A percentile compares a stretch with the other conserved stretches of the same genome.
Conservation (phyloP, 192 early-diverging fungal genomes). For the Backusella psychrophila region DNA sequence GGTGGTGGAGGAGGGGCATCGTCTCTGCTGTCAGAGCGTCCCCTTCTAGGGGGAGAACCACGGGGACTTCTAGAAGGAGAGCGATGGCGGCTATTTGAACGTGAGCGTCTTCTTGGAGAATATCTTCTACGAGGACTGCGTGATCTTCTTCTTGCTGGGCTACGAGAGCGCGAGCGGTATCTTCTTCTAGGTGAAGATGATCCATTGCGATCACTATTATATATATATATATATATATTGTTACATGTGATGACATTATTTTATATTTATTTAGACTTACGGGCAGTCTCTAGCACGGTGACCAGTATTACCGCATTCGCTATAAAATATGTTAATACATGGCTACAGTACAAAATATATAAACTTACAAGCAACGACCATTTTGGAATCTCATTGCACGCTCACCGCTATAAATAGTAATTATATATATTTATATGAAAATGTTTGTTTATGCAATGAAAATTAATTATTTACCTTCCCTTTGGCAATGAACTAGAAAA, state of each 20-base stretch:
- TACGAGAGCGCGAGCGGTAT: conserved; percentile 4
- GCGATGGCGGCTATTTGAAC: neutral
- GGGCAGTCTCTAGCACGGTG: conserved; percentile 31
- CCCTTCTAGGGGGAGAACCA: neutral
- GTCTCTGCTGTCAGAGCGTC: conserved; percentile 2
- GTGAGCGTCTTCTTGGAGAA: conserved; percentile 8
- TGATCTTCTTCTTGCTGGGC: neutral
- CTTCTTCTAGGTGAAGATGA: conserved; percentile 8
- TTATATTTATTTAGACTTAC: conserved; percentile 19
- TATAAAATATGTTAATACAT: neutral
- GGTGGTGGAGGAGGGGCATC: neutral
- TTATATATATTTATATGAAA: neutral
- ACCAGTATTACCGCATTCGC: conserved; percentile 33
- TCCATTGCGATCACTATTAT: neutral
- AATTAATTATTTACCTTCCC: conserved; percentile 15
- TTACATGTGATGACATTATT: neutral
- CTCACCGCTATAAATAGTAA: conserved; percentile 20
- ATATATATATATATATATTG: neutral
- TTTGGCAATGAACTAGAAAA: conserved; percentile 5
- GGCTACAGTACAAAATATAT: neutral
- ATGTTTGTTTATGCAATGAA: neutral
- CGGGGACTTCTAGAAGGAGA: neutral
- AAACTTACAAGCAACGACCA: conserved; percentile 36
- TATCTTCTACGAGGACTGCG: conserved; percentile 10
- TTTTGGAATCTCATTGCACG: conserved; percentile 31